Percentiles rank a stretch among this genome's conserved stretches.
phyloP scores from a whole-genome alignment of 805 yeast species.

The Saturnispora mendoncae region DNA sequence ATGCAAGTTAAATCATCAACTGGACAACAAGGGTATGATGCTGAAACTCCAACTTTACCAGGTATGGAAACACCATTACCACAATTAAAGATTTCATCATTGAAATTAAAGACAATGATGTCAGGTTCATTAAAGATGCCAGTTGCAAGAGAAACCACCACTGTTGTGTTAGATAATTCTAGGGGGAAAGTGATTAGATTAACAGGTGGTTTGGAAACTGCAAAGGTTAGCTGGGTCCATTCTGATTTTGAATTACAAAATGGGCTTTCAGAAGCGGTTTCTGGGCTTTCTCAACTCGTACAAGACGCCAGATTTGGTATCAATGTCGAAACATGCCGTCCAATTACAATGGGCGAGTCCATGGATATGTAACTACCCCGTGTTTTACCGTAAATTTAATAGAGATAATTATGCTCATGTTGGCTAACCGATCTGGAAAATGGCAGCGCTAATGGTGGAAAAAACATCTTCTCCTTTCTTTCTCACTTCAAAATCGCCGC shows the following conservation, averaged over 20 bases:
- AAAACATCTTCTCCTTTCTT: background rate
- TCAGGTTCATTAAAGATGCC: conserved; percentile 44
- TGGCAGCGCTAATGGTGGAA: background rate
- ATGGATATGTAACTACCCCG: conserved; percentile 2
- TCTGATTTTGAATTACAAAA: conserved; percentile 59
- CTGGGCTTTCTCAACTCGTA: conserved; percentile 47
- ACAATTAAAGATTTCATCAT: conserved; percentile 58
- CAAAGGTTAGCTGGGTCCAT: conserved; percentile 82
- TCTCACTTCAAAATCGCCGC: background rate
- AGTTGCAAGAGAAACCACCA: conserved; percentile 71
- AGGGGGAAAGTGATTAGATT: conserved; percentile 58
- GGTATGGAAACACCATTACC: conserved; percentile 74
- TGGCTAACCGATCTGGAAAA: conserved; percentile 1
- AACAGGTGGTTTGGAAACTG: conserved; percentile 66
- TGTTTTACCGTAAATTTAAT: background rate
- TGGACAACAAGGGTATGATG: conserved; percentile 60
- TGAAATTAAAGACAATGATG: conserved; percentile 55
- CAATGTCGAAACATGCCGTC: conserved; percentile 52
- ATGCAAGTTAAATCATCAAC: conserved; percentile 57
- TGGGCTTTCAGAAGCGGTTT: conserved; percentile 36
- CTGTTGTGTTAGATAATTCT: conserved; percentile 50
- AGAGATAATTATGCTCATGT: background rate
- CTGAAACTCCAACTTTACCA: conserved; percentile 53
- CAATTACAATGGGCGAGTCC: conserved; percentile 29
- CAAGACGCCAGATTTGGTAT: conserved; percentile 67